phyloP scores from a whole-genome alignment of 2,329 filamentous ascomycete species.

The Sordariomycetes sp. region DNA sequence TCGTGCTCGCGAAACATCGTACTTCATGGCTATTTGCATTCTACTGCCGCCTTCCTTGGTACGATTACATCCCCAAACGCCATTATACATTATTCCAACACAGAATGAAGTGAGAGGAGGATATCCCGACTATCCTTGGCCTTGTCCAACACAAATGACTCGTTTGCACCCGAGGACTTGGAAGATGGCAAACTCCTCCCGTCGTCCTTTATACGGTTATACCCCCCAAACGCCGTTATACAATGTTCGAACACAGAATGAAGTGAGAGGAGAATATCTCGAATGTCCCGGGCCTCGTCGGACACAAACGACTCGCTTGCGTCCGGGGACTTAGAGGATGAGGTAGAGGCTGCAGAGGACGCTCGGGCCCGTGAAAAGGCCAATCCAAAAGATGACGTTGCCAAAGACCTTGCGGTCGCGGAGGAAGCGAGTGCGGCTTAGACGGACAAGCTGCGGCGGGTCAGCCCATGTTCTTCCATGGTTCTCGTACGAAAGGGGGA shows the following conservation, averaged over 20 bases:
- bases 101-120: too few relatives aligned
- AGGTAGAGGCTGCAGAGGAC: constrained; percentile 48
- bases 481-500: too few relatives aligned
- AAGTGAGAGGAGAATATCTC: too few relatives aligned
- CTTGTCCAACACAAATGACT: too few relatives aligned
- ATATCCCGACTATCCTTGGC: too few relatives aligned
- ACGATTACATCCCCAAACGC: too few relatives aligned
- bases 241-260: too few relatives aligned
- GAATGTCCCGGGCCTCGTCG: too few relatives aligned
- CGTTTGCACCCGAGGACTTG: constrained; percentile 13
- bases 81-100: too few relatives aligned
- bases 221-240: too few relatives aligned
- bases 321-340: constrained; percentile 28
- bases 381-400: constrained; percentile 67
- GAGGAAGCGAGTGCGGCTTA: constrained; percentile 55
- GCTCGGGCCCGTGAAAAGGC: constrained; percentile 65
- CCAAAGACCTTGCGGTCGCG: constrained; percentile 49
- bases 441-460: constrained; percentile 35
- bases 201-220: neutral
- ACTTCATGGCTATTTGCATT: neutral
- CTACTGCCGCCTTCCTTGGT: neutral
- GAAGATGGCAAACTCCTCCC: constrained; percentile 28
- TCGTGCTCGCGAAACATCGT: neutral
- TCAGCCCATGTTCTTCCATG: neutral
- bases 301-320: neutral